phyloP scores from a whole-genome alignment of 495 filamentous ascomycete genomes.

The Penicillium ochrochloron region DNA sequence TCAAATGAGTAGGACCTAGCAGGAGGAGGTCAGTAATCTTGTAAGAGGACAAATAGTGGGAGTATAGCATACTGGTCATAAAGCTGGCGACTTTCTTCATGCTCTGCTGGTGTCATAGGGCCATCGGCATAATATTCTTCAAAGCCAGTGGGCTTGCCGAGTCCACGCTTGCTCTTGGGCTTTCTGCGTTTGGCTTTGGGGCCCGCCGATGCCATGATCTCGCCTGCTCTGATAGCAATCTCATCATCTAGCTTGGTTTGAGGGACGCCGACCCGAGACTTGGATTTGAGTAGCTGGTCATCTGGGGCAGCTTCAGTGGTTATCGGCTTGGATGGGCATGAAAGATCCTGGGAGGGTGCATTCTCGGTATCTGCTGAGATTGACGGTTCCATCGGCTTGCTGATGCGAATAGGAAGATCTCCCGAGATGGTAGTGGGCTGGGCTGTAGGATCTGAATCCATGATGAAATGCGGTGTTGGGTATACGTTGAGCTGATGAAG shows the following conservation, averaged over 20 bases:
- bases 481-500: background rate
- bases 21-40: background rate
- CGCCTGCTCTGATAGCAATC: slow-evolving; percentile 17
- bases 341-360: background rate
- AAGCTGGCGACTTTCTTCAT: slow-evolving; percentile 60
- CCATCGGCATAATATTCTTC: slow-evolving; percentile 77
- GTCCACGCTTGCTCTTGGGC: slow-evolving; percentile 53
- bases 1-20: slow-evolving; percentile 31
- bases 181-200: slow-evolving; percentile 43
- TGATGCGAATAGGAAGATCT: slow-evolving; percentile 14
- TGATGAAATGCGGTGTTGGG: background rate
- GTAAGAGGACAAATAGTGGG: background rate
- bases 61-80: slow-evolving; percentile 49
- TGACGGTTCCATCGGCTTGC: background rate
- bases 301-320: background rate
- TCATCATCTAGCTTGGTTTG: slow-evolving; percentile 17
- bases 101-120: slow-evolving; percentile 72
- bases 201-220: slow-evolving; percentile 10
- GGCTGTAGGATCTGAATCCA: background rate
- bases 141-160: slow-evolving; percentile 50
- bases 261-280: background rate
- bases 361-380: background rate
- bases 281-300: background rate
- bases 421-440: slow-evolving; percentile 9
- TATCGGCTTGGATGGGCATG: background rate